Percentiles rank a stretch among this genome's conserved stretches.
These are phyloP conservation scores for Botryotinia globosa DNA, from an alignment of 2,329 filamentous ascomycete species.

Conservation along the genomic window DNA sequence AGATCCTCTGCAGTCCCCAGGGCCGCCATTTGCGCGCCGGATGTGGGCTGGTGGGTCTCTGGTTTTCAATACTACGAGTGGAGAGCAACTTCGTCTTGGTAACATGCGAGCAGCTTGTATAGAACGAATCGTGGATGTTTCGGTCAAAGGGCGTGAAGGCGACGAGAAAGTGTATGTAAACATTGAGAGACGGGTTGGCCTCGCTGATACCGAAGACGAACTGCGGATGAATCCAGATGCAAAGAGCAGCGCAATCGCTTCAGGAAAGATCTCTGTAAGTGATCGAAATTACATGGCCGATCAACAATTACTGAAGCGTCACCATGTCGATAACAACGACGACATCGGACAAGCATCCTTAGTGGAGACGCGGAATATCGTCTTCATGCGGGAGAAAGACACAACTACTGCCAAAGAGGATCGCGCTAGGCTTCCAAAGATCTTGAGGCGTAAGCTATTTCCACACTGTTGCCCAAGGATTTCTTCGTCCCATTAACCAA, in stretches of 20 bases:
- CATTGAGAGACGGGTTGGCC: constrained; percentile 33
- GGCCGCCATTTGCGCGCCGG: constrained; percentile 66
- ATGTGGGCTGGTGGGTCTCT: constrained; percentile 88
- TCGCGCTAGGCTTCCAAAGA: constrained; percentile 24
- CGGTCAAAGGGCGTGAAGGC: constrained; percentile 29
- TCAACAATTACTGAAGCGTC: constrained; percentile 8
- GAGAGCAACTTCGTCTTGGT: constrained; percentile 35
- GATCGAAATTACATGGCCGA: neutral
- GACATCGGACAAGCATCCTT: constrained; percentile 38
- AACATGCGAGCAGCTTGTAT: constrained; percentile 43
- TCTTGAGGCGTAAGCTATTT: constrained; percentile 32
- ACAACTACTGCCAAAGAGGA: constrained; percentile 24
- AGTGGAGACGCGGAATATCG: constrained; percentile 58
- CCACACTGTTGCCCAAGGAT: constrained; percentile 17
- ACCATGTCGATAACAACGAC: neutral
- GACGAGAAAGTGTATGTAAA: constrained; percentile 38
- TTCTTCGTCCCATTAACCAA: neutral
- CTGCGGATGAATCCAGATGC: constrained; percentile 17
- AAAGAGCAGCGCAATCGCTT: constrained; percentile 23
- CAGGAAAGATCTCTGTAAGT: neutral
- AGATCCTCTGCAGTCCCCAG: constrained; percentile 75
- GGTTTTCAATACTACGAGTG: constrained; percentile 44
- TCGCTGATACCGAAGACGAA: constrained; percentile 31
- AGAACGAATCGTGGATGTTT: constrained; percentile 48
- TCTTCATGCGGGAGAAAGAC: constrained; percentile 55